Evolutionary conservation across 192 early-diverging fungal genomes (phyloP), one percentile per base, ranked within the genome.

Genomic region (Dissophora ornata): DNA sequence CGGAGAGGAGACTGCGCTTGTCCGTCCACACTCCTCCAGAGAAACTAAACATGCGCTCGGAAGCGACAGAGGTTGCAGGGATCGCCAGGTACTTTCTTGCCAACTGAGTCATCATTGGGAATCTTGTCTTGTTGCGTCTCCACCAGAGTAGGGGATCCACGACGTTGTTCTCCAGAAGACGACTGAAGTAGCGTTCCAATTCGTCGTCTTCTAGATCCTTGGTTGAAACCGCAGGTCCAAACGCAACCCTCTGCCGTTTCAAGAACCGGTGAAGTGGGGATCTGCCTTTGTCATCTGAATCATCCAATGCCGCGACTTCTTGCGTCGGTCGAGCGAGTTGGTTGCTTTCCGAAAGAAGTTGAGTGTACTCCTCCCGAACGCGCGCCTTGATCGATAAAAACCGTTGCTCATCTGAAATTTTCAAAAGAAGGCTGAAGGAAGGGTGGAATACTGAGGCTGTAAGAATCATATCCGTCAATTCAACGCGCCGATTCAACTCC

Each of bases 31-130:
- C 4, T 11, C 29, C 24, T 15, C 53, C 53, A 40, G 53, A 21
- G 33, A 55, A 54, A 28, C 63, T 56, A 33, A 64, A 64, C 62
- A 64, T 64, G 0, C 50, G 48, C 29, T 64, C 50, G 7, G 62
- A 64, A 33, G 40, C 62, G 2, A 66, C 44, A 1, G 52, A 55
- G 7, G 52, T 46, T 12, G 63, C 63, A 42, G 21, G 63, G 26
- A 66, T 41, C 5, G 29, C 29, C 13, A 66, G 42, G 15, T 55
- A 66, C 32, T 55, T 55, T 18, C 63, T 22, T 46, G 52, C 52
- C 21, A 66, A 26, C 30, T 66, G 38, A 2, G 53, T 52, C 51
- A 66, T 56, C 3, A 38, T 4, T 3, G 63, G 63, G 25, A 21
- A 66, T 21, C 34, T 33, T 2, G 15, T 8, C 29, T 48, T 54